Conservation (phyloP, 75 land plant genomes). For the Picea glauca region DNA sequence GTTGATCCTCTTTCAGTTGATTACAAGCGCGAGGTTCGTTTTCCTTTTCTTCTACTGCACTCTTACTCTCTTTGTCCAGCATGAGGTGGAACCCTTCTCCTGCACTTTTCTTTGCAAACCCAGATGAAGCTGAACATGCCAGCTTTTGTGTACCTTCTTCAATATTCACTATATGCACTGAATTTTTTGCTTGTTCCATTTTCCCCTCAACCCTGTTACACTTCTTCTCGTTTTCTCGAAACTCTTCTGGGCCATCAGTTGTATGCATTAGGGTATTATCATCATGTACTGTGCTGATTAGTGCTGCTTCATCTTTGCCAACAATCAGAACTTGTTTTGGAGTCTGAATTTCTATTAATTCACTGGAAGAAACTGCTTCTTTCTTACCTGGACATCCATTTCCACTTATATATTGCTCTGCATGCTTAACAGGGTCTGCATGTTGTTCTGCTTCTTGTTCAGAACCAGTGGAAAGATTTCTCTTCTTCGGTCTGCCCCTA, state of each 20-base stretch:
- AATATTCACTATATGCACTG: not conserved
- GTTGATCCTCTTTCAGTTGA: not conserved
- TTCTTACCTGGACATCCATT: too few relatives aligned
- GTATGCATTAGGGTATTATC: not conserved
- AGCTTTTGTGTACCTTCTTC: not conserved
- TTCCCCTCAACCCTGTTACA: not conserved
- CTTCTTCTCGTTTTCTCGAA: too few relatives aligned
- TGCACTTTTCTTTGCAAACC: constrained; percentile 1
- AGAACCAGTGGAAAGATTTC: not conserved
- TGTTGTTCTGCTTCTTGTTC: not conserved
- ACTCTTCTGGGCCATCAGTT: not conserved
- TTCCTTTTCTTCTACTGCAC: not conserved
- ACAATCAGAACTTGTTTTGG: not conserved
- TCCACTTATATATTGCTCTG: too few relatives aligned
- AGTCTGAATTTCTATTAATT: not conserved
- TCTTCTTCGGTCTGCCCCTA: not conserved
- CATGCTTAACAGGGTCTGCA: not conserved
- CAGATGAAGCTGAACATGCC: constrained; percentile 3
- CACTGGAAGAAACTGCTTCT: too few relatives aligned
- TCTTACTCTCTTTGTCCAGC: constrained; percentile 7
- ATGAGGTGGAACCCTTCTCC: not conserved
- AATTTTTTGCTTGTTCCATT: not conserved
- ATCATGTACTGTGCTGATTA: not conserved
- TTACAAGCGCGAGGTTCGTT: not conserved
- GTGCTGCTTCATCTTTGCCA: constrained; percentile 1